A percentile compares a stretch with the other conserved stretches of the same genome.
Evolutionary conservation across 2,329 filamentous ascomycete species (phyloP).

Genomic region (Ciborinia camelliae): DNA sequence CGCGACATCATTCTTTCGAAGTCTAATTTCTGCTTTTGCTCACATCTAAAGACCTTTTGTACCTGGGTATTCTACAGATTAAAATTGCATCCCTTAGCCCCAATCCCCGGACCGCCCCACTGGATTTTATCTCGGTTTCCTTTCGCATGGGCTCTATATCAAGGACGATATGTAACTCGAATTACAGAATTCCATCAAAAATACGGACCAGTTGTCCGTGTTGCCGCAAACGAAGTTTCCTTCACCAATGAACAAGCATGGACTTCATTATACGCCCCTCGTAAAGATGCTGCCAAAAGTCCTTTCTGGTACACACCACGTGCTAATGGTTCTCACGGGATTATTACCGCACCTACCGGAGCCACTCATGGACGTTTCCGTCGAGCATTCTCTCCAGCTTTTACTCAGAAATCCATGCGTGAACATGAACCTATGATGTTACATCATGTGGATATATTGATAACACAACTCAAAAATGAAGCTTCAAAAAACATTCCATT

Average conservation of each 20-base stretch:
- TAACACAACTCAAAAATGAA: neutral
- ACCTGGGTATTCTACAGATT: neutral
- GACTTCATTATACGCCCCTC: neutral
- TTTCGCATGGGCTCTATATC: neutral
- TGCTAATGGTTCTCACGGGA: neutral
- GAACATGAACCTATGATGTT: constrained; percentile 3
- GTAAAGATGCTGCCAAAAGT: neutral
- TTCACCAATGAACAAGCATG: constrained; percentile 28
- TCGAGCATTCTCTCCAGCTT: neutral
- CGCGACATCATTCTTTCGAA: neutral
- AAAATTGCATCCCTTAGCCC: neutral
- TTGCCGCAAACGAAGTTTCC: constrained; percentile 38
- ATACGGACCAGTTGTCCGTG: constrained; percentile 38
- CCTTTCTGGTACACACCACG: constrained; percentile 7
- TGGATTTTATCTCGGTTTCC: neutral
- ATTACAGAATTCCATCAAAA: constrained; percentile 27
- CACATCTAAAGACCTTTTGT: neutral
- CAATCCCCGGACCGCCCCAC: neutral
- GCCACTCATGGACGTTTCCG: neutral
- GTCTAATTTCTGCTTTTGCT: neutral
- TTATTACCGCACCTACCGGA: neutral
- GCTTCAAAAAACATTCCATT: neutral
- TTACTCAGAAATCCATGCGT: constrained; percentile 4
- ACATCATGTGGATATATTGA: neutral
- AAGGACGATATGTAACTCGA: neutral